Conservation (phyloP, 2,329 filamentous ascomycete species). For the Botrytis medusae region DNA sequence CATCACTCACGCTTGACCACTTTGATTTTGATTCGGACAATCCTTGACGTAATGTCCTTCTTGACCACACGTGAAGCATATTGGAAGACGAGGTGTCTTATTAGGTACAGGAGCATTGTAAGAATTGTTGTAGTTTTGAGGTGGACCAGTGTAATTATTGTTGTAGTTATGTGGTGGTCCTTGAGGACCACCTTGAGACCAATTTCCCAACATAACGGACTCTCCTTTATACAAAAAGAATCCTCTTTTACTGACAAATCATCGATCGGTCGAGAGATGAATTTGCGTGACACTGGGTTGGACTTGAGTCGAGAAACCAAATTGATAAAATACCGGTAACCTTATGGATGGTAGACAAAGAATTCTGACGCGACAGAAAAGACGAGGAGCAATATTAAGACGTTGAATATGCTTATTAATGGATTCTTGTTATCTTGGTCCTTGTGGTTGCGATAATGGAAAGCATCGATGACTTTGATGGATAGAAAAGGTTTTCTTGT, state of each 20-base stretch:
- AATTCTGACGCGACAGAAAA: slow-evolving; percentile 19
- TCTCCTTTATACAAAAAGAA: slow-evolving; percentile 11
- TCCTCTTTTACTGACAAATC: slow-evolving; percentile 24
- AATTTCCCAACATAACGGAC: slow-evolving; percentile 32
- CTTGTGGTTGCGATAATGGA: slow-evolving; percentile 5
- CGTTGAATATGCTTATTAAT: background rate
- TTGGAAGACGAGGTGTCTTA: slow-evolving; percentile 34
- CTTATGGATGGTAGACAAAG: background rate
- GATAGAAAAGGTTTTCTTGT: slow-evolving; percentile 9
- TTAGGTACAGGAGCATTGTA: slow-evolving; percentile 13
- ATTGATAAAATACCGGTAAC: background rate
- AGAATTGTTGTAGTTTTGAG: slow-evolving; percentile 25
- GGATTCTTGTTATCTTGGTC: background rate
- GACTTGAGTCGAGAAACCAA: background rate
- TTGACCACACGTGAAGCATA: slow-evolving; percentile 56
- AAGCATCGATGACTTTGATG: slow-evolving; percentile 20
- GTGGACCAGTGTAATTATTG: slow-evolving; percentile 17
- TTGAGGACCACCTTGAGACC: slow-evolving; percentile 32
- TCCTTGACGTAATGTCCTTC: slow-evolving; percentile 53
- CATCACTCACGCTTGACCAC: slow-evolving; percentile 51
- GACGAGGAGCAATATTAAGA: background rate
- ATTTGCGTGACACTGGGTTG: slow-evolving; percentile 2
- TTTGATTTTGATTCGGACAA: slow-evolving; percentile 52
- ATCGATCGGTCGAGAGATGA: slow-evolving; percentile 20
- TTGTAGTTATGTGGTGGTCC: slow-evolving; percentile 23